Evolutionary conservation across 78 protist genomes (phyloP).

Genomic region (Dictyostelium firmibasis): DNA sequence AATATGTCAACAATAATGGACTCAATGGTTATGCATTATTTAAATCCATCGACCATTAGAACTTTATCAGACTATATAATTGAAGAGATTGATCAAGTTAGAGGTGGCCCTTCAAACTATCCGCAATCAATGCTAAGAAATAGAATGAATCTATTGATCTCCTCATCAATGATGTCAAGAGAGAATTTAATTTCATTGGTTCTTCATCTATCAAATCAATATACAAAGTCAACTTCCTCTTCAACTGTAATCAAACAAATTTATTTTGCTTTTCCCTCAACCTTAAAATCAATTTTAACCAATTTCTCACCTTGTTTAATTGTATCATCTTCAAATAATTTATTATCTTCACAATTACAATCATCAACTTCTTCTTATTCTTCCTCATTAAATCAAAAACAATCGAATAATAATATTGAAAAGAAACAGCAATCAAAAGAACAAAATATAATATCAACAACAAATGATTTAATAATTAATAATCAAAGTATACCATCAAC

Average conservation of each 20-base stretch:
- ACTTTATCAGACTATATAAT: slow-evolving; percentile 12
- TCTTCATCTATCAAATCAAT: slow-evolving; percentile 13
- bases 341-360: background rate
- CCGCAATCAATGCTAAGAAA: background rate
- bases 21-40: background rate
- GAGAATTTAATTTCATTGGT: slow-evolving; percentile 41
- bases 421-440: background rate
- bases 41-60: slow-evolving; percentile 22
- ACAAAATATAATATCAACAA: background rate
- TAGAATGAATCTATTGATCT: background rate
- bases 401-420: background rate
- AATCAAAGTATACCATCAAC: slow-evolving; percentile 36
- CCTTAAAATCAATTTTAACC: background rate
- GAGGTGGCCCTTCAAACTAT: background rate
- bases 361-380: background rate
- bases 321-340: background rate
- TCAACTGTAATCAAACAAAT: slow-evolving; percentile 17
- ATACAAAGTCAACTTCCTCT: background rate
- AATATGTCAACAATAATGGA: background rate
- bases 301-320: slow-evolving; percentile 21
- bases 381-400: background rate
- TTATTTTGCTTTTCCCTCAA: slow-evolving; percentile 34
- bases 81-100: slow-evolving; percentile 17
- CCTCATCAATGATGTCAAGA: background rate
- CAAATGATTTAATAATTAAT: background rate